Evolutionary conservation across 352 stramenopile species (phyloP).

Genomic region (Phytophthora idaei): DNA sequence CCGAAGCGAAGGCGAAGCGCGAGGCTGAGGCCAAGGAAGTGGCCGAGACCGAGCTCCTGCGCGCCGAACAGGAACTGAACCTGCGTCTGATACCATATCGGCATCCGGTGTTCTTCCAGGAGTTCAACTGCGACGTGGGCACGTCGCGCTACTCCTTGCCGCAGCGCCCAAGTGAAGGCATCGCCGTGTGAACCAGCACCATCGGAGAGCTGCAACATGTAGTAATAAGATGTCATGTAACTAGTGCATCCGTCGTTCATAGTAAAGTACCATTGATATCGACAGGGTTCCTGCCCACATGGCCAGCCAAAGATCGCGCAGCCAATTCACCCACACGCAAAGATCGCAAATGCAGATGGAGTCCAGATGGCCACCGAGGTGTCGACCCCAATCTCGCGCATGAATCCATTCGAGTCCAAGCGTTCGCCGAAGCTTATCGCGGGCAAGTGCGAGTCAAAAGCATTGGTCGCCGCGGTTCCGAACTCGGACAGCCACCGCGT

Average conservation of each 20-base stretch:
- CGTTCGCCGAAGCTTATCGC: conserved; percentile 25
- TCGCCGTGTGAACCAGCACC: conserved; percentile 25
- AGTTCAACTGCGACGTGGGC: conserved; percentile 35
- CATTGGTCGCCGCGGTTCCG: conserved; percentile 13
- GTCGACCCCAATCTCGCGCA: too few species aligned
- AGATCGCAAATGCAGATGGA: conserved; percentile 15
- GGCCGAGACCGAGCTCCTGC: conserved; percentile 22
- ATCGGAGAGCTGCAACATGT: conserved; percentile 14
- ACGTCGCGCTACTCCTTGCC: conserved; percentile 32
- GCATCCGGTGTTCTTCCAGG: conserved; percentile 44
- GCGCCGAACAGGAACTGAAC: conserved; percentile 35
- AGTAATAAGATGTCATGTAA: conserved; percentile 7
- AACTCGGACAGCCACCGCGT: neutral
- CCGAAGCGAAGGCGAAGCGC: conserved; percentile 10
- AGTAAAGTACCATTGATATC: neutral
- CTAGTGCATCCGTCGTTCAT: conserved; percentile 5
- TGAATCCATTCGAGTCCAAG: neutral
- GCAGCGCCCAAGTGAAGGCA: conserved; percentile 13
- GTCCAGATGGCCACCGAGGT: too few species aligned
- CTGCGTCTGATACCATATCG: conserved; percentile 33
- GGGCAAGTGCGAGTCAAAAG: conserved; percentile 5
- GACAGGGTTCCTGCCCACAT: neutral
- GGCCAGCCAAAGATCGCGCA: neutral
- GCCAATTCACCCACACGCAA: neutral
- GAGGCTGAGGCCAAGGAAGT: conserved; percentile 23